These are phyloP conservation scores for Linderniella brevidens DNA, from an alignment of 257 asterid species.

Conservation along the genomic window DNA sequence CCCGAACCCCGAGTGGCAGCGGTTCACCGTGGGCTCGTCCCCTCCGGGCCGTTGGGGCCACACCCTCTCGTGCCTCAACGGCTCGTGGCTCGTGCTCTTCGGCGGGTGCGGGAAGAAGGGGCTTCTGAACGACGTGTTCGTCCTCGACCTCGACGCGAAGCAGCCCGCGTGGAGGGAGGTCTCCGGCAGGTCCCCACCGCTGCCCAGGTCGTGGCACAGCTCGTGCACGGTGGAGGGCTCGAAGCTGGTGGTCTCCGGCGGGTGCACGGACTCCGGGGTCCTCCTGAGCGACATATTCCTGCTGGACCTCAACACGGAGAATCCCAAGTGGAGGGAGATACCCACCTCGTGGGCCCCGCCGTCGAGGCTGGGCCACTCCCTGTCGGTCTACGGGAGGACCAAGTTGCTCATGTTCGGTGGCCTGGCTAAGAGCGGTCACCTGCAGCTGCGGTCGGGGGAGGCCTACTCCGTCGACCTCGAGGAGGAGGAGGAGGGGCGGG, in stretches of 20 bases:
- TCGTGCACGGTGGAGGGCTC: slow-evolving; percentile 5
- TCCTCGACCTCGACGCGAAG: slow-evolving; percentile 6
- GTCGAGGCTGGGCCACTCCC: slow-evolving; percentile 2
- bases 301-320: slow-evolving; percentile 1
- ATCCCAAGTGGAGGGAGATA: slow-evolving; percentile 2
- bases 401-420: slow-evolving; percentile 4
- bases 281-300: slow-evolving; percentile 3
- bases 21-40: slow-evolving; percentile 1
- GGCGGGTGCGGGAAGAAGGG: slow-evolving; percentile 6
- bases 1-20: slow-evolving; percentile 1
- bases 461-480: slow-evolving; percentile 4
- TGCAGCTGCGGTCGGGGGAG: slow-evolving; percentile 7
- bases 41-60: slow-evolving; percentile 6
- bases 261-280: slow-evolving; percentile 5
- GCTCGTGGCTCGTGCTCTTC: slow-evolving; percentile 3
- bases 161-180: slow-evolving; percentile 4
- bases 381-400: not conserved
- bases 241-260: slow-evolving; percentile 4
- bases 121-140: slow-evolving; percentile 1
- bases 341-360: slow-evolving; percentile 1
- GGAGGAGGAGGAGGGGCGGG: not conserved
- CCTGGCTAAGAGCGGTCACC: slow-evolving; percentile 3
- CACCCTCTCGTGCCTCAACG: slow-evolving; percentile 2
- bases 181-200: slow-evolving; percentile 1
- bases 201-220: slow-evolving; percentile 7